Evolutionary conservation across 2,329 filamentous ascomycete genomes (phyloP).

Genomic region (Diplodia corticola): DNA sequence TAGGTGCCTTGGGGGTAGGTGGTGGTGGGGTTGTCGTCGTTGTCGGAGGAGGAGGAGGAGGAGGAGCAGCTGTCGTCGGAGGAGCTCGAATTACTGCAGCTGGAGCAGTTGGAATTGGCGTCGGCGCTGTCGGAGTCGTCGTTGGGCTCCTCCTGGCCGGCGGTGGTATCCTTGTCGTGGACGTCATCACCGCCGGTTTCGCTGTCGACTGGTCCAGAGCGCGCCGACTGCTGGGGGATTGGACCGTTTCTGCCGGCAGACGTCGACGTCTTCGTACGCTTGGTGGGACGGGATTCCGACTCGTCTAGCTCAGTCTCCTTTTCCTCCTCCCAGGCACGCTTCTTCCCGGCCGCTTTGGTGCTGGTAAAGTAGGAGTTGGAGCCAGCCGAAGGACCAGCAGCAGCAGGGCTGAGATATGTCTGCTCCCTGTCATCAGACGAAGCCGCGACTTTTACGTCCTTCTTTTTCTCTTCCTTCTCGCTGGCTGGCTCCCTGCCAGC

Average conservation of each 20-base stretch:
- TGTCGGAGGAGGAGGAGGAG: too few species aligned
- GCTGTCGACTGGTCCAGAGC: not conserved
- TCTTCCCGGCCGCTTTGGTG: not conserved
- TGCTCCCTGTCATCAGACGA: not conserved
- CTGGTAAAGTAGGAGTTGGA: too few species aligned
- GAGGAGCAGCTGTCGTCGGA: too few species aligned
- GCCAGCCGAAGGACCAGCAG: too few species aligned
- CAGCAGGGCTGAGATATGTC: not conserved
- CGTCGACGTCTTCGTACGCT: not conserved
- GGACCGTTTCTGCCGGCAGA: not conserved
- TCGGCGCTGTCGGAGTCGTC: not conserved
- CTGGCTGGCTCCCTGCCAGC: not conserved
- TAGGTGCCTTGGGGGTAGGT: not conserved
- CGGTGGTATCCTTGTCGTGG: not conserved
- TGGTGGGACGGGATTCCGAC: not conserved
- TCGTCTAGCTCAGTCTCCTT: not conserved
- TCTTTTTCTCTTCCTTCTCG: not conserved
- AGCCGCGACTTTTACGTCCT: not conserved
- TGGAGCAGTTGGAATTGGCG: too few species aligned
- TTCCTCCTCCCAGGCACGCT: not conserved
- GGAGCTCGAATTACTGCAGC: too few species aligned
- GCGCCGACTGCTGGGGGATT: not conserved
- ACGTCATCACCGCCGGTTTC: too few species aligned
- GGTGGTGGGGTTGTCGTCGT: too few species aligned
- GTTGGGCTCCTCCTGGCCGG: too few species aligned